Conservation (phyloP, 2,329 filamentous ascomycete genomes). For the Aspergillus hiratsukae region DNA sequence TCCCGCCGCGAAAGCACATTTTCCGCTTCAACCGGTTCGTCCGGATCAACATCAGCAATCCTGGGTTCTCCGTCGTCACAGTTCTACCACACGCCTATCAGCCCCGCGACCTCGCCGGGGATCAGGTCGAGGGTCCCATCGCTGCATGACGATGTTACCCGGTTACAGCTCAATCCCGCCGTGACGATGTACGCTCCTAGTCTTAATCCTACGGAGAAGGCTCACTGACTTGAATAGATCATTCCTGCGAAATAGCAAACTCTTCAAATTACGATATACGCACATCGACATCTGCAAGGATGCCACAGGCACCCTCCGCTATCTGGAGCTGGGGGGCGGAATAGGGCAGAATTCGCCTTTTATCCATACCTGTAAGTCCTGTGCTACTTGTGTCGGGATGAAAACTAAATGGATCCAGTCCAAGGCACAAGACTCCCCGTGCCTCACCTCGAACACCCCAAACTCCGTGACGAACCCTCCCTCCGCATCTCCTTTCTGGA, state of each 20-base stretch:
- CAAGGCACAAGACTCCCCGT: conserved; percentile 35
- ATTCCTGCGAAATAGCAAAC: conserved; percentile 34
- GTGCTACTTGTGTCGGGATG: neutral
- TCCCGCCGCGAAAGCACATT: conserved; percentile 21
- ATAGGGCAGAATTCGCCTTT: conserved; percentile 33
- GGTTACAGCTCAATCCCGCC: conserved; percentile 25
- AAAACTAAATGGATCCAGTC: conserved; percentile 18
- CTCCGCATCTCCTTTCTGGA: conserved; percentile 41
- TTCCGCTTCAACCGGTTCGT: conserved; percentile 23
- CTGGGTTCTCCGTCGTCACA: conserved; percentile 19
- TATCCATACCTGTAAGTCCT: conserved; percentile 35
- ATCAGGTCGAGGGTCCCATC: conserved; percentile 24
- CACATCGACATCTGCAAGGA: conserved; percentile 40
- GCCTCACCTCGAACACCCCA: conserved; percentile 41
- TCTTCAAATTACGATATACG: conserved; percentile 38
- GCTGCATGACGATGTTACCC: conserved; percentile 27
- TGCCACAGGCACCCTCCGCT: conserved; percentile 30
- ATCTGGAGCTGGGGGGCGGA: conserved; percentile 36
- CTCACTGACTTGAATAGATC: conserved; percentile 21
- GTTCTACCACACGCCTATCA: conserved; percentile 19
- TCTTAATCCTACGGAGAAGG: neutral
- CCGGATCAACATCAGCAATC: conserved; percentile 23
- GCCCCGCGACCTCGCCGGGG: conserved; percentile 19
- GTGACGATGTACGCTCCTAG: conserved; percentile 29
- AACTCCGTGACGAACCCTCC: conserved; percentile 28